Conservation (phyloP, 345 rosid genomes). For the Aquilaria malaccensis region DNA sequence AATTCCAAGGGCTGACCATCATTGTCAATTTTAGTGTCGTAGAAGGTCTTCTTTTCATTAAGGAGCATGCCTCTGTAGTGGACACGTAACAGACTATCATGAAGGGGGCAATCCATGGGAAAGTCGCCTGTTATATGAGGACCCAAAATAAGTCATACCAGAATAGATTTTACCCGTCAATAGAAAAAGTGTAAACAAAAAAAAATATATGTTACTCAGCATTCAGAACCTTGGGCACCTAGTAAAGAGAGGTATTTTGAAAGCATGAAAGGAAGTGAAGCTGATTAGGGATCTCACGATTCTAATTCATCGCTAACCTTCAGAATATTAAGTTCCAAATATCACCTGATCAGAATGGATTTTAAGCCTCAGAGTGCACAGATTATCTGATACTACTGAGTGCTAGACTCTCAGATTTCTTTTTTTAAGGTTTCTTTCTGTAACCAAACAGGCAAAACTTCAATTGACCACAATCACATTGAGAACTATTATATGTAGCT, state of each 20-base stretch:
- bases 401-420: too few species aligned
- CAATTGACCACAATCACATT: too few species aligned
- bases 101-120: conserved; percentile 99
- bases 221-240: conserved; percentile 5
- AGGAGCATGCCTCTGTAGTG: conserved; percentile 94
- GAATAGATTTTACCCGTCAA: background rate
- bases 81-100: conserved; percentile 68
- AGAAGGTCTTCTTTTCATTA: conserved; percentile 71
- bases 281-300: too few species aligned
- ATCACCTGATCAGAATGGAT: too few species aligned
- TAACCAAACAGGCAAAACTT: too few species aligned
- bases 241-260: background rate
- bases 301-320: too few species aligned
- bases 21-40: conserved; percentile 68
- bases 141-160: background rate
- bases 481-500: too few species aligned
- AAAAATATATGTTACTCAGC: background rate
- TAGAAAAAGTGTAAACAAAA: background rate
- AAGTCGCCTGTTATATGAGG: conserved; percentile 60
- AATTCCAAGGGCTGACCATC: conserved; percentile 83
- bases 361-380: too few species aligned
- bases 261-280: background rate
- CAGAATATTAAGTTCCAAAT: too few species aligned
- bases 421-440: too few species aligned
- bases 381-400: too few species aligned